phyloP scores from a whole-genome alignment of 1,284 basidiomycete species.

The Malassezia pachydermatis region DNA sequence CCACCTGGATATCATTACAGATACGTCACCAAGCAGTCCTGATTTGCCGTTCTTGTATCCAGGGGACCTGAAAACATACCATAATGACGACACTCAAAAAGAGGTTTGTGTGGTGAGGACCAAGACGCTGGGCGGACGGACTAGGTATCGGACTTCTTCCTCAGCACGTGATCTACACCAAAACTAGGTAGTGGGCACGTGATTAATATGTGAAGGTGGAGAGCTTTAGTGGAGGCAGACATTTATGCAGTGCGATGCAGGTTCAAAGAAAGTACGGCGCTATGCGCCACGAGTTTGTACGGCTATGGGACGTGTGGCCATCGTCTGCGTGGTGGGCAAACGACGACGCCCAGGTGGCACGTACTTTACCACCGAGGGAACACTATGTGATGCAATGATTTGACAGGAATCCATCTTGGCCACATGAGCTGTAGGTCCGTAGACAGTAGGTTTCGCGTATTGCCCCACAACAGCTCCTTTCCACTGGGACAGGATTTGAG shows the following conservation, averaged over 20 bases:
- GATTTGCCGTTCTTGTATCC: neutral
- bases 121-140: neutral
- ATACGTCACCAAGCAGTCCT: neutral
- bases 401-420: too few relatives aligned
- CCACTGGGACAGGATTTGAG: neutral
- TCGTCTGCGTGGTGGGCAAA: neutral
- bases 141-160: neutral
- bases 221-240: too few relatives aligned
- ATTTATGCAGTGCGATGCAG: too few relatives aligned
- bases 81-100: constrained; percentile 16
- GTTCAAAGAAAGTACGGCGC: too few relatives aligned
- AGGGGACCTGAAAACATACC: constrained; percentile 9
- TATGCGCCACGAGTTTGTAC: too few relatives aligned
- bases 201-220: neutral
- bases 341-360: constrained; percentile 1
- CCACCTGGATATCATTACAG: neutral
- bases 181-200: constrained; percentile 6
- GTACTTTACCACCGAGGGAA: neutral
- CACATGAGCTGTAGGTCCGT: too few relatives aligned
- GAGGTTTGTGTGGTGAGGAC: constrained; percentile 5
- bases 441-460: too few relatives aligned
- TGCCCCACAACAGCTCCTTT: neutral
- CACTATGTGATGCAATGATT: too few relatives aligned
- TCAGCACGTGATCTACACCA: constrained; percentile 4
- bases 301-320: too few relatives aligned